Base-by-base conservation (phyloP, 176 grass and related monocot genomes). In the Aegilops speltoides region DNA sequence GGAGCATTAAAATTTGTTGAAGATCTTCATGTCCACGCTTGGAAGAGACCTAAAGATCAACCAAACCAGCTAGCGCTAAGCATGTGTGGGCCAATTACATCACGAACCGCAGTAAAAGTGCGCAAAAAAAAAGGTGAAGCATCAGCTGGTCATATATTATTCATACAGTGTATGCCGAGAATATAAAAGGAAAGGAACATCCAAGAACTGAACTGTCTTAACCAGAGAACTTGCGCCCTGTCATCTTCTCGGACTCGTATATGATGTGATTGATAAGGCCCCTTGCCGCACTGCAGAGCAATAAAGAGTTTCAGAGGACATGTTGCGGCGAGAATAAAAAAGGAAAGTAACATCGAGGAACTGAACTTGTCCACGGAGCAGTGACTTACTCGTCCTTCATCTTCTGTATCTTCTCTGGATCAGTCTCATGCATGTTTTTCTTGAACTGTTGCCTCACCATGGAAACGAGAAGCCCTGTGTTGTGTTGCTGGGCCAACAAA, bases 381-480 rank as follows among this genome's bases (percentile, higher is more conserved):
- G 31, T 31, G 67, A 83, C 96, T 88, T 87, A 98, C 96, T 96
- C 91, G 26, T 96, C 93, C 82, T 98, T 98, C 79, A 98, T 89
- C 43, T 93, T 94, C 75, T 94, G 92, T 91, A 98, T 98, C 86
- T 98, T 98, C 84, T 93, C 92, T 37, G 92, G 90, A 83, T 96
- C 90, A 82, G 92, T 94, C 87, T 98, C 96, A 56, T 93, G 85
- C 91, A 94, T 94, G 62, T 98, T 87, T 82, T 90, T 98, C 87
- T 92, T 98, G 79, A 98, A 98, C 67, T 98, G 96, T 33, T 95
- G 79, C 79, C 97, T 94, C 29, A 96, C 97, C 94, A 98, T 98
- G 41, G 77, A 78, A 83, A 98, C 86, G 22, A 98, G 83, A 84
- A 93, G 87, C 65, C 81, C 92, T 16, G 94, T 96, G 34, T 94